Conservation (phyloP, 352 stramenopile genomes). For the Plasmopara viticola region DNA sequence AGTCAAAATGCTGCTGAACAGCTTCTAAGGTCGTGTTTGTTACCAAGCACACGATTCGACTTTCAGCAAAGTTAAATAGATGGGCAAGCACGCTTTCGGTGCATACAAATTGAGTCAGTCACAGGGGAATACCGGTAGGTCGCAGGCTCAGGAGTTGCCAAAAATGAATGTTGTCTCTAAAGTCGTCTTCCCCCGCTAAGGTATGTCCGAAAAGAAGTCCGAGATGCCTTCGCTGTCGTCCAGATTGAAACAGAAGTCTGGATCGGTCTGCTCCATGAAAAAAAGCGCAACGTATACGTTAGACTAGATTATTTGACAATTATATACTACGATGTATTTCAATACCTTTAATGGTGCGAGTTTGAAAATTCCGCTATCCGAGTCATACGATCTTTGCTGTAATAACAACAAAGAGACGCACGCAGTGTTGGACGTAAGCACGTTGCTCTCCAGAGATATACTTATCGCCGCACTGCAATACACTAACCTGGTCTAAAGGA, state of each 20-base stretch:
- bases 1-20: slow-evolving; percentile 42
- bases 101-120: slow-evolving; percentile 8
- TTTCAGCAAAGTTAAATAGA: slow-evolving; percentile 37
- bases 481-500: slow-evolving; percentile 52
- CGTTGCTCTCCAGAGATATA: not conserved
- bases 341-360: slow-evolving; percentile 78
- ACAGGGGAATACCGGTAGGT: slow-evolving; percentile 3
- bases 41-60: slow-evolving; percentile 23
- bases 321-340: not conserved
- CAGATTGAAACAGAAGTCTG: slow-evolving; percentile 86
- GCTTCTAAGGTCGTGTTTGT: slow-evolving; percentile 32
- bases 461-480: not conserved
- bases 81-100: slow-evolving; percentile 16
- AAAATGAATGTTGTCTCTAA: slow-evolving; percentile 5
- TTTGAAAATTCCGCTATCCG: slow-evolving; percentile 78
- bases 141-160: slow-evolving; percentile 9
- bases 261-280: slow-evolving; percentile 51
- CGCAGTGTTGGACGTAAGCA: slow-evolving; percentile 2
- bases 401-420: slow-evolving; percentile 5
- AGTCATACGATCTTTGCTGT: slow-evolving; percentile 76
- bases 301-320: slow-evolving; percentile 1
- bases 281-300: not conserved
- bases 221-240: slow-evolving; percentile 83
- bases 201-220: slow-evolving; percentile 81
- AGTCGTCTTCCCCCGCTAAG: slow-evolving; percentile 25